These are phyloP conservation scores for Rhodotorula paludigena DNA, from an alignment of 768 basidiomycete species.

Conservation along the genomic window DNA sequence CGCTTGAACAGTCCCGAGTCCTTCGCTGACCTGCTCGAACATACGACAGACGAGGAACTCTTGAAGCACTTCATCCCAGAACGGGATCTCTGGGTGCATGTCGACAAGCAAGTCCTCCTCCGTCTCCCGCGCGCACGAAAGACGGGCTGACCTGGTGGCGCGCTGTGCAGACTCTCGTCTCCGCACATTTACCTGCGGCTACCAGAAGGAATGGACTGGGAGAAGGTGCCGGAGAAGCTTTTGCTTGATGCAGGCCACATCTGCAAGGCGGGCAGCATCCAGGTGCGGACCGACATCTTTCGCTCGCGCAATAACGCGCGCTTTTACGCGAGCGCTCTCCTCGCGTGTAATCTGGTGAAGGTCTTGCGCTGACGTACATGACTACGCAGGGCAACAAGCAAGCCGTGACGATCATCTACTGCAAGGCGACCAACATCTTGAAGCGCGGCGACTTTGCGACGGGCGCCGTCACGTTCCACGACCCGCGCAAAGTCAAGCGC, in stretches of 20 bases:
- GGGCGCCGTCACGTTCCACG: slow-evolving; percentile 92
- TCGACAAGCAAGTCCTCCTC: slow-evolving; percentile 61
- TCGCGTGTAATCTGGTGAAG: too few species aligned
- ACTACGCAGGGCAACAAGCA: slow-evolving; percentile 71
- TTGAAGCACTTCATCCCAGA: slow-evolving; percentile 66
- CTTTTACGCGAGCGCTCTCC: too few species aligned
- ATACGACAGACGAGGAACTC: slow-evolving; percentile 77
- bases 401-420: slow-evolving; percentile 87
- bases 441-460: slow-evolving; percentile 98
- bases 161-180: slow-evolving; percentile 60
- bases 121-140: background rate
- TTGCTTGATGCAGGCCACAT: slow-evolving; percentile 85
- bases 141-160: background rate
- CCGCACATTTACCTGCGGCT: slow-evolving; percentile 96
- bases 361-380: background rate
- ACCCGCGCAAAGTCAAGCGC: slow-evolving; percentile 77
- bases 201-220: slow-evolving; percentile 74
- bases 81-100: slow-evolving; percentile 70
- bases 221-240: slow-evolving; percentile 71
- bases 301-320: background rate
- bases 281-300: slow-evolving; percentile 53
- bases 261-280: slow-evolving; percentile 96
- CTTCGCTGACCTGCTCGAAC: too few species aligned
- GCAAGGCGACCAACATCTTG: slow-evolving; percentile 87
- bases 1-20: too few species aligned